phyloP scores from a whole-genome alignment of 129 eudicot species.

The Centella asiatica region DNA sequence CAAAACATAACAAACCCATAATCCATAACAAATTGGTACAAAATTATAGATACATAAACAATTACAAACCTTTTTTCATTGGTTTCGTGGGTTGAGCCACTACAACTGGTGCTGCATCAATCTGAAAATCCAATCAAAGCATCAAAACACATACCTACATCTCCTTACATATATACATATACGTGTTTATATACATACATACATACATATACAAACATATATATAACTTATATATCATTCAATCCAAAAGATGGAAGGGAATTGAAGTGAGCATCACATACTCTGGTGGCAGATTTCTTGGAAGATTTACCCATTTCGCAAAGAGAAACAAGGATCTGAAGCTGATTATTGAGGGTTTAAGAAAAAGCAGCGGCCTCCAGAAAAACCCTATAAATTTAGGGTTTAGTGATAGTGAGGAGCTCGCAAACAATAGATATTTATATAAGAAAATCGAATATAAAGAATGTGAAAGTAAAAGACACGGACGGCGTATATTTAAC shows the following conservation, averaged over 20 bases:
- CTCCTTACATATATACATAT: too few species aligned
- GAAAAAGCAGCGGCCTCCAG: neutral
- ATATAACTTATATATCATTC: neutral
- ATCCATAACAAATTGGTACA: neutral
- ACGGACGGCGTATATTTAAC: too few species aligned
- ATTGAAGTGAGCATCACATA: neutral
- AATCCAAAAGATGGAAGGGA: neutral
- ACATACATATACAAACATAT: neutral
- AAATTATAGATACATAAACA: neutral
- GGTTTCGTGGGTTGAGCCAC: slow-evolving; percentile 17
- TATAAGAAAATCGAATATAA: neutral
- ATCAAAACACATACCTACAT: too few species aligned
- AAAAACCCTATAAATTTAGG: slow-evolving; percentile 11
- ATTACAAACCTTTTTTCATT: slow-evolving; percentile 32
- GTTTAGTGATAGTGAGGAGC: slow-evolving; percentile 4
- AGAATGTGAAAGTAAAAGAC: too few species aligned
- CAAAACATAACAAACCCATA: neutral
- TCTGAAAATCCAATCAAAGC: slow-evolving; percentile 14
- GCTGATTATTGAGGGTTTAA: neutral
- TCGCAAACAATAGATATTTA: neutral
- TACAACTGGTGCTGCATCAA: slow-evolving; percentile 25
- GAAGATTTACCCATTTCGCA: slow-evolving; percentile 12
- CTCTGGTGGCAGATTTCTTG: slow-evolving; percentile 9
- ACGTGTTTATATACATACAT: neutral
- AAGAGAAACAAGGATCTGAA: neutral